Base-by-base conservation (phyloP, 2,329 filamentous ascomycete genomes). In the Colletotrichum nymphaeae region DNA sequence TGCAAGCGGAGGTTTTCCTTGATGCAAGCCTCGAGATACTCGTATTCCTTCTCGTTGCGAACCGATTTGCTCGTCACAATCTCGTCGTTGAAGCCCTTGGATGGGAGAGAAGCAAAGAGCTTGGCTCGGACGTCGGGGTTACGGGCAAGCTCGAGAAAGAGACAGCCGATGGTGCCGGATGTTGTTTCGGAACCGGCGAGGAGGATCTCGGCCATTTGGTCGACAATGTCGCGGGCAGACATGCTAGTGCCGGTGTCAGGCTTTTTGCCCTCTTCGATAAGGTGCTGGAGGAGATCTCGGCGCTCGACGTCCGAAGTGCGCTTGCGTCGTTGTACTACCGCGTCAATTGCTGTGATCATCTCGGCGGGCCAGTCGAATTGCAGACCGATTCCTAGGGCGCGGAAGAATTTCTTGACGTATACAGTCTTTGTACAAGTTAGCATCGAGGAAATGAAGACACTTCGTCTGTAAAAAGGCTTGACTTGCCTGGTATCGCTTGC, bases 1-100 rank as follows among this genome's bases (percentile, higher is more conserved):
- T 95, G 93, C 76, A 95, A 79, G 12, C 93, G 90, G 83, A 95
- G 93, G 5, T 92, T 90, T 80, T 97, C 94, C 78, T 95, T 93
- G 76, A 96, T 88, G 63, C 91, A 92, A 2, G 93, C 94, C 78
- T 95, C 93, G 4, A 96, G 89, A 79, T 95, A 96, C 0, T 72
- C 68, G 46, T 74, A 74, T 5, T 68, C 35, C 2, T 52, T 37
- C 35, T 62, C 69, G 5, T 6, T 60, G 16, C 72, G 69, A 6
- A 74, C 69, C 2, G 63, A 14, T 16, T 74, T 74, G 42, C 72
- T 72, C 2, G 67, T 70, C 3, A 73, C 71, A 5, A 73, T 70
- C 0, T 66, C 71, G 14, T 73, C 71, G 28, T 28, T 24, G 28
- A 71, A 73, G 4, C 46, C 35, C 35, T 52, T 65, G 28, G 67